Conservation (phyloP, 441 rosid species). For the Theobroma grandiflorum region DNA sequence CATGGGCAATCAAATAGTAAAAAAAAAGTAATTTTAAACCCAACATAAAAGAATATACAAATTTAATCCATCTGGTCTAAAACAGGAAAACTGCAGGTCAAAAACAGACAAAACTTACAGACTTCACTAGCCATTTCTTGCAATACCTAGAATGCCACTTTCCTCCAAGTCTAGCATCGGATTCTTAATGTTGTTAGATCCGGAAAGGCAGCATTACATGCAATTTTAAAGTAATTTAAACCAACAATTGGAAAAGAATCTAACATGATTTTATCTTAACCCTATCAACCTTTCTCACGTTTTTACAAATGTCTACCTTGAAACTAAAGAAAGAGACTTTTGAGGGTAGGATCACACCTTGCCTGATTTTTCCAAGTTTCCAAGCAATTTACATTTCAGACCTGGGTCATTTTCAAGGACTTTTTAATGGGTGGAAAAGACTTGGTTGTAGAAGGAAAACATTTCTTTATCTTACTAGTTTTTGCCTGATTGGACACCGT, state of each 20-base stretch:
- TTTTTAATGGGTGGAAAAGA: constrained; percentile 32
- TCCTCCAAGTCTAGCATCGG: constrained; percentile 42
- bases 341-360: constrained; percentile 45
- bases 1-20: constrained; percentile 31
- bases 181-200: constrained; percentile 43
- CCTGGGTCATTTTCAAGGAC: constrained; percentile 51
- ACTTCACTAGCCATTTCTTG: constrained; percentile 40
- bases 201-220: constrained; percentile 30
- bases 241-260: constrained; percentile 36
- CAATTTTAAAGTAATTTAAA: constrained; percentile 7
- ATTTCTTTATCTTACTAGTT: background rate
- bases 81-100: constrained; percentile 44
- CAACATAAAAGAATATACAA: constrained; percentile 20
- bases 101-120: constrained; percentile 44
- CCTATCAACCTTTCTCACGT: constrained; percentile 34
- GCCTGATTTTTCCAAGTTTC: constrained; percentile 30
- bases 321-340: constrained; percentile 50
- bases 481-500: constrained; percentile 1
- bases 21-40: background rate
- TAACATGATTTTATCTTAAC: constrained; percentile 22
- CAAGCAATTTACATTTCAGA: constrained; percentile 32
- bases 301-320: constrained; percentile 38
- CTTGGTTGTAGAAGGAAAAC: constrained; percentile 17
- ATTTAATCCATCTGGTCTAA: constrained; percentile 33
- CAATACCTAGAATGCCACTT: constrained; percentile 32